Percentiles rank a stretch among this genome's conserved stretches.
Conservation (phyloP, 768 basidiomycete species). For the Boletales sp. region DNA sequence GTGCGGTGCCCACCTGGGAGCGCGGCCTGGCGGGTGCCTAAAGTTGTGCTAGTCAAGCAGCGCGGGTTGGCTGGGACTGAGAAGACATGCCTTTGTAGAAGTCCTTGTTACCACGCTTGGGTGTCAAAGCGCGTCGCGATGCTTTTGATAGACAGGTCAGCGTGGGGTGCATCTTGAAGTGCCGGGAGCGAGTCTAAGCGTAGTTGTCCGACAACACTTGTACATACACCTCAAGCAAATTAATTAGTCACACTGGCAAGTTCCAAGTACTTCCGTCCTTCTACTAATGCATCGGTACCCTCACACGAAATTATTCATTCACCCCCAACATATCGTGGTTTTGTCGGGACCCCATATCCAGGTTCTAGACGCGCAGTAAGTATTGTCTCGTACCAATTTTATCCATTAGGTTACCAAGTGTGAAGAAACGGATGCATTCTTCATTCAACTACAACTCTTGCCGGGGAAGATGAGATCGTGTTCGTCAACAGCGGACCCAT, state of each 20-base stretch:
- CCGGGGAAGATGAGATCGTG: conserved; percentile 28
- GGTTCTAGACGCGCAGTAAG: conserved; percentile 53
- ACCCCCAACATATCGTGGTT: conserved; percentile 35
- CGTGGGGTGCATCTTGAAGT: conserved; percentile 60
- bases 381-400: conserved; percentile 1
- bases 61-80: not conserved
- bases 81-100: conserved; percentile 82
- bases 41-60: not conserved
- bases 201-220: too few species aligned
- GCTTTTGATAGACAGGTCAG: conserved; percentile 74
- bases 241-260: too few species aligned
- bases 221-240: too few species aligned
- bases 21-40: conserved; percentile 80
- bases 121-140: conserved; percentile 74
- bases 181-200: too few species aligned
- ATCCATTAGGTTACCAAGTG: conserved; percentile 3
- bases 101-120: conserved; percentile 92
- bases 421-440: conserved; percentile 52
- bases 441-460: conserved; percentile 38
- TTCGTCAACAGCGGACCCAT: conserved; percentile 53
- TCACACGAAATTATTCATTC: conserved; percentile 44
- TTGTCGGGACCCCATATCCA: conserved; percentile 64
- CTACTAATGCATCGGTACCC: conserved; percentile 43
- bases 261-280: too few species aligned
- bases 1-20: conserved; percentile 84